Percentiles rank a stretch among this genome's conserved stretches.
Conservation (phyloP, 495 filamentous ascomycete species). For the Podospora sp. region DNA sequence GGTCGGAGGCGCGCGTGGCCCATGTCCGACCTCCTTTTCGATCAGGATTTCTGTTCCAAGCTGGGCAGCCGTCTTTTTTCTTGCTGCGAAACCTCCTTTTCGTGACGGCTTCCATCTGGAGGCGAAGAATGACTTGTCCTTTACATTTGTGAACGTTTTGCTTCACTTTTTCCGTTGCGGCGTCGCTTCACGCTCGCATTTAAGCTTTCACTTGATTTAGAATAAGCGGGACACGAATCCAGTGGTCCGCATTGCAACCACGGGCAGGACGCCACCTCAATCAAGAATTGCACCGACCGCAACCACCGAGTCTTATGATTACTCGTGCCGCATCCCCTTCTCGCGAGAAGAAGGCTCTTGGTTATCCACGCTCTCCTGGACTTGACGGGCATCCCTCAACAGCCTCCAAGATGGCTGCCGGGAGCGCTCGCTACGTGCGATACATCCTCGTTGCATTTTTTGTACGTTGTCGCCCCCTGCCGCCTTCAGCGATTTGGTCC, state of each 20-base stretch:
- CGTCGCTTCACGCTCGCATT: background rate
- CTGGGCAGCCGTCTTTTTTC: background rate
- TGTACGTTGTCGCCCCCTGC: conserved; percentile 54
- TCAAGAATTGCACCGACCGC: background rate
- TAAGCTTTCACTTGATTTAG: conserved; percentile 3
- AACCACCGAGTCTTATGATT: background rate
- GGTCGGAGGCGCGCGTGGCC: conserved; percentile 12
- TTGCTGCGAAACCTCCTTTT: conserved; percentile 5
- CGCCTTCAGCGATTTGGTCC: background rate
- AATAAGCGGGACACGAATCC: background rate
- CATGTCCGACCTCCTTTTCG: conserved; percentile 16
- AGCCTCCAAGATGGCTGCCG: conserved; percentile 61
- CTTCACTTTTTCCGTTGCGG: background rate
- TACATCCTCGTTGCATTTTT: conserved; percentile 88
- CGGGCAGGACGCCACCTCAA: background rate
- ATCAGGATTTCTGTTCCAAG: background rate
- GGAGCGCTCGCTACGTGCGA: conserved; percentile 72
- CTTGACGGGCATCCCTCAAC: conserved; percentile 17
- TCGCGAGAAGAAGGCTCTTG: background rate
- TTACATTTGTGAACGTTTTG: background rate
- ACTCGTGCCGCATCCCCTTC: conserved; percentile 2
- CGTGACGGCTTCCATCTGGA: conserved; percentile 13
- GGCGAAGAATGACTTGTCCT: conserved; percentile 14
- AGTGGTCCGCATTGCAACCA: background rate
- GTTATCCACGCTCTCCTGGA: conserved; percentile 4